Evolutionary conservation across 2,329 filamentous ascomycete species (phyloP), one percentile per base, ranked within the genome.

Genomic region (Cladosporium sp.): DNA sequence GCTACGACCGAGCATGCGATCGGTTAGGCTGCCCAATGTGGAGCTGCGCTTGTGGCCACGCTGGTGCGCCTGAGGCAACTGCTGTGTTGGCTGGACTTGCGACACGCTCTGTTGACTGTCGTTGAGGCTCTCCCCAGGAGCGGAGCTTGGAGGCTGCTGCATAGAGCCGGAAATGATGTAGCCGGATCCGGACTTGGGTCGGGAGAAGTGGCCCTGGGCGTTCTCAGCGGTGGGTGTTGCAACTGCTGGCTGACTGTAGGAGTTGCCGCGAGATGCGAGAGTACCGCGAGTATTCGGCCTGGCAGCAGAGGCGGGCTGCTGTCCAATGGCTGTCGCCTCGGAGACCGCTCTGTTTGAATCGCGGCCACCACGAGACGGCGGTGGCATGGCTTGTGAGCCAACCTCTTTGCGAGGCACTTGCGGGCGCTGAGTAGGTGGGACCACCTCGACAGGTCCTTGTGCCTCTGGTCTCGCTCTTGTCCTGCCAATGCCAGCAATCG

Each of bases 141-240:
- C 22, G 9, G 8, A 15, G n/a, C 12, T 19, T 11, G 35, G 15
- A 11, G 47, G 25, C 2, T 29, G 39, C 27, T 79, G 72, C 42
- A 85, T 78, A 12, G 84, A 79, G 46, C 80, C 76, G 16, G 85
- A 86, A 27, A 92, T 89, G 43, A 81, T 80, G 64, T 90, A 88
- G 32, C 62, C 84, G 81, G 56, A 77, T 71, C 68, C 77, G 76
- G 77, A 73, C 67, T 78, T 80, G 57, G 69, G 77, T 71, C 95
- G 92, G 57, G 93, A 87, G 61, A 97, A 89, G 55, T 86, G 86
- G 55, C 90, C 92, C 67, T 95, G 87, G 3, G 81, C 90, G 67
- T 93, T 95, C 46, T 90, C 93, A 59, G 86, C 85, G 42, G 90
- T 90, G 53, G 96, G 84, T 41, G 89, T 83, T 25, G 93, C 91